Evolutionary conservation across 331 rosid species (phyloP).

Genomic region (Erythrophleum ivorense): DNA sequence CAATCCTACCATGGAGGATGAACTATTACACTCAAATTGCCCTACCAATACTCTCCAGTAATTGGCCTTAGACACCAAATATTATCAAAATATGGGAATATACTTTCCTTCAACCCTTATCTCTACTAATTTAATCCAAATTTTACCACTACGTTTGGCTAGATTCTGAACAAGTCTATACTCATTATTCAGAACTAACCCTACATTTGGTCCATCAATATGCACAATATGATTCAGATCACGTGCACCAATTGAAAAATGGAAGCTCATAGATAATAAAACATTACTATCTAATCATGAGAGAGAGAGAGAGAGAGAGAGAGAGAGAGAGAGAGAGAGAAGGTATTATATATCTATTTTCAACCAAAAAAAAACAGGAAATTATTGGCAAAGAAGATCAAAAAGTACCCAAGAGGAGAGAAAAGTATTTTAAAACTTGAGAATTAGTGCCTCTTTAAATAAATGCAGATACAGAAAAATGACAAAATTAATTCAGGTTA

Average conservation of each 20-base stretch:
- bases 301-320: too few species aligned
- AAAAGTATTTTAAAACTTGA: not conserved
- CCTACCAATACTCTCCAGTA: too few species aligned
- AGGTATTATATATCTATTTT: not conserved
- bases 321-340: too few species aligned
- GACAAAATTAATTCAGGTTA: constrained; percentile 19
- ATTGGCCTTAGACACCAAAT: too few species aligned
- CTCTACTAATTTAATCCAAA: not conserved
- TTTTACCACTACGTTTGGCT: not conserved
- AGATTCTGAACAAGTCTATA: not conserved
- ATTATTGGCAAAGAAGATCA: not conserved
- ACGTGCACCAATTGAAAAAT: constrained; percentile 27
- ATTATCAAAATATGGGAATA: not conserved
- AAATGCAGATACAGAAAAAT: not conserved
- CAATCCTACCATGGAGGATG: not conserved
- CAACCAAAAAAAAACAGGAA: not conserved
- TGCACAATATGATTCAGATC: not conserved
- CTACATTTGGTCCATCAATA: not conserved
- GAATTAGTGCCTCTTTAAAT: constrained; percentile 6
- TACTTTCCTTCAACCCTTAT: not conserved
- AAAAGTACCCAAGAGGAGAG: not conserved
- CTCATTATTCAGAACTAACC: not conserved
- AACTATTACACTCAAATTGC: too few species aligned
- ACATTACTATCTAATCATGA: not conserved
- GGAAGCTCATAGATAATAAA: not conserved